A percentile compares a stretch with the other conserved stretches of the same genome.
These are phyloP conservation scores for Cyberlindnera galapagoensis DNA, from an alignment of 805 yeast genomes.

Conservation along the genomic window DNA sequence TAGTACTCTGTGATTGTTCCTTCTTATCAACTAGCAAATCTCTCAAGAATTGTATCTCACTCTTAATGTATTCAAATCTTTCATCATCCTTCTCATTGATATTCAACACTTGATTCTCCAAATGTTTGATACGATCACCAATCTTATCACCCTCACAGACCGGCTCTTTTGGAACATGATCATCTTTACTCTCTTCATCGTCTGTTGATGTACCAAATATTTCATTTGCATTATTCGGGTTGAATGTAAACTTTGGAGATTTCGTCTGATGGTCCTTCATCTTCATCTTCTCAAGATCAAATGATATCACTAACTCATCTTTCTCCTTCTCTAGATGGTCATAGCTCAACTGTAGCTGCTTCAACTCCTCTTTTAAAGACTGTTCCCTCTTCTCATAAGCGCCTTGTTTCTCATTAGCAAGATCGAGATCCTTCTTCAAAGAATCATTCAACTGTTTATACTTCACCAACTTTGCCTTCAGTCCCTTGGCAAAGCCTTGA, in stretches of 20 bases:
- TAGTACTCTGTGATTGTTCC: background rate
- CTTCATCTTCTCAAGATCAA: slow-evolving; percentile 15
- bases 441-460: slow-evolving; percentile 28
- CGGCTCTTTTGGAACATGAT: background rate
- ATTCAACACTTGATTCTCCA: slow-evolving; percentile 3
- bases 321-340: slow-evolving; percentile 19
- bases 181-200: slow-evolving; percentile 2
- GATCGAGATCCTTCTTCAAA: slow-evolving; percentile 13
- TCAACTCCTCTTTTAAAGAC: slow-evolving; percentile 10
- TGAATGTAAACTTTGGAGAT: slow-evolving; percentile 5
- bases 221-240: slow-evolving; percentile 14
- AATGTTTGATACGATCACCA: slow-evolving; percentile 10
- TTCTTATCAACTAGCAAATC: slow-evolving; percentile 6
- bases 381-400: slow-evolving; percentile 9
- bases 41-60: slow-evolving; percentile 19
- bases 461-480: slow-evolving; percentile 29
- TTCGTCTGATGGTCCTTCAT: background rate
- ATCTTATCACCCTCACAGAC: background rate
- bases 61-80: slow-evolving; percentile 14
- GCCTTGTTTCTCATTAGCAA: slow-evolving; percentile 8
- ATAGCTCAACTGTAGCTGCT: slow-evolving; percentile 15
- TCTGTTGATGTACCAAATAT: slow-evolving; percentile 8
- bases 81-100: slow-evolving; percentile 9
- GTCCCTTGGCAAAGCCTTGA: slow-evolving; percentile 26
- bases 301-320: slow-evolving; percentile 1